Base-by-base conservation (phyloP, 179 eudicot genomes). In the Silene noctiflora region DNA sequence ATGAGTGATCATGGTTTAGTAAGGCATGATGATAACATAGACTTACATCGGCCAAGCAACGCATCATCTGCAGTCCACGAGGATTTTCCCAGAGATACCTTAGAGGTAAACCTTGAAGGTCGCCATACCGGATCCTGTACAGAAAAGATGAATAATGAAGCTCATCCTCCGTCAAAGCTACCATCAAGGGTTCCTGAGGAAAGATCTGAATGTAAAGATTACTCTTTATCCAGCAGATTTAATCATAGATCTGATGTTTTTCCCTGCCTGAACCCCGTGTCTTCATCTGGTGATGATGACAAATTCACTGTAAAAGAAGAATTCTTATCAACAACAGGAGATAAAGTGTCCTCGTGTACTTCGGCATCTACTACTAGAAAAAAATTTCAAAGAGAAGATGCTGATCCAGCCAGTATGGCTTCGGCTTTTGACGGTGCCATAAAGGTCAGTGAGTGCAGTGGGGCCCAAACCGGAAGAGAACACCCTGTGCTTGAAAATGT, bases 241-340 rank as follows among this genome's bases (percentile, higher is more conserved):
- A 64, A 66, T 61, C 72, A 78, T 68, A 81, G 73, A 76, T 79
- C 81, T 63, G 87, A 90, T 80, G 48, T 62, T 60, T 75, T 78
- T 59, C 70, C 82, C 3, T 73, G 79, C 80, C 79, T 82, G 60
- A 86, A 80, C 68, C 77, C 80, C 44, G 51, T 75, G 17, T 81
- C 90, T 61, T 79, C 76, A 72, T 76, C 85, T 46, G 78, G 63
- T 64, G 89, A 84, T 77, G 89, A 88, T 80, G 94, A 95, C 69
- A 88, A 92, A 84, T 92, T 85, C 82, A 92, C 94, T 62, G 92
- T 89, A 20, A 88, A 85, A 78, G 94, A 92, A 76, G 94, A 92
- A 76, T 87, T 81, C 59, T 72, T 88, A 72, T 83, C 91, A 35
- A 78, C 86, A 3, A 86, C 74, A 22, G 75, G 76, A 21, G 89